Evolutionary conservation across 768 basidiomycete genomes (phyloP).

Genomic region (Boletus pseudo-olivaceus): DNA sequence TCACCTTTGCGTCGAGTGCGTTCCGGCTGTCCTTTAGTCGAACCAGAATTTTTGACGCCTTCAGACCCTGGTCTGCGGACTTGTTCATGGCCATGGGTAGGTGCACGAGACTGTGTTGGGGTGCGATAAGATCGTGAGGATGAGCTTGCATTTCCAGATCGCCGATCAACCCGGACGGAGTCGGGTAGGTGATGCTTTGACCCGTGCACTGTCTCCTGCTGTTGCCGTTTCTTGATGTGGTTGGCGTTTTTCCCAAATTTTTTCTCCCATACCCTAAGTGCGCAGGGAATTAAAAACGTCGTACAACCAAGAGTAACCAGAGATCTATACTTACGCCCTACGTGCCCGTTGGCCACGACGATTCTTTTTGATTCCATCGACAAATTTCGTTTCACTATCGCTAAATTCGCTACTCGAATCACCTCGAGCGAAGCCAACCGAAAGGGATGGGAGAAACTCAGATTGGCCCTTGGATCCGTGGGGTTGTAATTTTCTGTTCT

Average conservation of each 20-base stretch:
- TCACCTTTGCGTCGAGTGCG: background rate
- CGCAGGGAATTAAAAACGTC: background rate
- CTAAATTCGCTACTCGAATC: constrained; percentile 77
- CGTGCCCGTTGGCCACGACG: constrained; percentile 92
- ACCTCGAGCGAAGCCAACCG: constrained; percentile 80
- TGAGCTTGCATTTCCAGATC: constrained; percentile 12
- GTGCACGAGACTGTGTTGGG: background rate
- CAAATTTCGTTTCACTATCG: constrained; percentile 55
- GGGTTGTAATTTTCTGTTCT: constrained; percentile 17
- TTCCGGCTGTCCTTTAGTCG: background rate
- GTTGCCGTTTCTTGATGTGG: constrained; percentile 69
- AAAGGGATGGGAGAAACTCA: constrained; percentile 84
- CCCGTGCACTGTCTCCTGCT: constrained; percentile 16
- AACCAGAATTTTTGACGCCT: background rate
- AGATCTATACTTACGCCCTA: constrained; percentile 67
- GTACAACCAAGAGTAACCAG: background rate
- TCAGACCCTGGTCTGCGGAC: background rate
- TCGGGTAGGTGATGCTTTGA: constrained; percentile 14
- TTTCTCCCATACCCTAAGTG: constrained; percentile 91
- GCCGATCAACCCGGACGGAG: constrained; percentile 15
- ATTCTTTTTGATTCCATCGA: constrained; percentile 70
- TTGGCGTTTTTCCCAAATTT: constrained; percentile 91
- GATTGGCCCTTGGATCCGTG: constrained; percentile 34
- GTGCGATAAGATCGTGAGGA: background rate
- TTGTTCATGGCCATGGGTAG: background rate